These are phyloP conservation scores for Trichopus zeylanicus DNA, from an alignment of 116 monocot species.

Conservation along the genomic window DNA sequence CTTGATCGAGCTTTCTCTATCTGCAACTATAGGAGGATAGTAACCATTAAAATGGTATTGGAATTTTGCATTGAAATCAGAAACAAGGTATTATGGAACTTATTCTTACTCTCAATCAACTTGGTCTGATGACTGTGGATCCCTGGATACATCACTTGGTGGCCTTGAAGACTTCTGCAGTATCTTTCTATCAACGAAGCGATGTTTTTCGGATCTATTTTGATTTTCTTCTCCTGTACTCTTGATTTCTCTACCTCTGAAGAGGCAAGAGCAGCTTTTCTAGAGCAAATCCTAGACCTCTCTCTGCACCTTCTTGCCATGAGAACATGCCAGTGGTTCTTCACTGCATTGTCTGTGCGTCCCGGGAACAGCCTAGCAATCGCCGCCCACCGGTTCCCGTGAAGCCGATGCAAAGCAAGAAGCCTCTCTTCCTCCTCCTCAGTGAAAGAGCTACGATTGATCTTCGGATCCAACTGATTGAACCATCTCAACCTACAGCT, in stretches of 20 bases:
- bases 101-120: background rate
- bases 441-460: conserved; percentile 16
- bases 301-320: conserved; percentile 12
- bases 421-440: conserved; percentile 23
- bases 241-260: background rate
- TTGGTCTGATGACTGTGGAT: background rate
- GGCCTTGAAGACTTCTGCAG: background rate
- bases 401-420: conserved; percentile 1
- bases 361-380: conserved; percentile 19
- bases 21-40: background rate
- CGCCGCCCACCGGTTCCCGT: conserved; percentile 19
- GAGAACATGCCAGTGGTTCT: conserved; percentile 27
- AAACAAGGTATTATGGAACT: background rate
- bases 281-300: background rate
- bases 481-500: conserved; percentile 28
- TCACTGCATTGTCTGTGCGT: conserved; percentile 21
- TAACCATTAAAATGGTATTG: background rate
- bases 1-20: background rate
- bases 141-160: background rate
- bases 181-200: background rate
- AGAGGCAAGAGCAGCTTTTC: too few relatives aligned
- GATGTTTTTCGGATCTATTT: background rate
- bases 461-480: conserved; percentile 22
- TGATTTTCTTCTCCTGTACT: background rate
- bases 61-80: background rate